A percentile compares a stretch with the other conserved stretches of the same genome.
Conservation (phyloP, 768 basidiomycete genomes). For the Cystofilobasidium bisporidii region DNA sequence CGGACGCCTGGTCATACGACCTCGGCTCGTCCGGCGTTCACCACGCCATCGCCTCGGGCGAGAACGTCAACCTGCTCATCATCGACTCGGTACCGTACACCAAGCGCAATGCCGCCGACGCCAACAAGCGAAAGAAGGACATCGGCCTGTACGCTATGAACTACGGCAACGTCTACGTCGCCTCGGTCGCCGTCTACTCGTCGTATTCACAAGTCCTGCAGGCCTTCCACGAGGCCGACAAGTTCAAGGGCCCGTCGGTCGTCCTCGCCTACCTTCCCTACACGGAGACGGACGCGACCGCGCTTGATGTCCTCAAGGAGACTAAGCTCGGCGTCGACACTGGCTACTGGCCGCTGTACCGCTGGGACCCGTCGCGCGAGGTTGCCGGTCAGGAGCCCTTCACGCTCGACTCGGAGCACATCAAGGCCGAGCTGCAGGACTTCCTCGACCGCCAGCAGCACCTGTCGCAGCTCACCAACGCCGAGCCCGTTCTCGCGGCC, state of each 20-base stretch:
- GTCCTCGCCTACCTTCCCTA: slow-evolving; percentile 92
- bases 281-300: slow-evolving; percentile 58
- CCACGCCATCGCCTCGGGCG: slow-evolving; percentile 79
- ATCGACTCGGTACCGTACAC: slow-evolving; percentile 89
- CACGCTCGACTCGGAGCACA: slow-evolving; percentile 78
- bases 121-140: slow-evolving; percentile 76
- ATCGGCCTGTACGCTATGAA: slow-evolving; percentile 98
- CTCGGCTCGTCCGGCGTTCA: slow-evolving; percentile 91
- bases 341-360: slow-evolving; percentile 96
- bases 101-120: slow-evolving; percentile 57
- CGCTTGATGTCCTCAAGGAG: slow-evolving; percentile 88
- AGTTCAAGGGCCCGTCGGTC: slow-evolving; percentile 77
- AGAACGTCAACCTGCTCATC: slow-evolving; percentile 90
- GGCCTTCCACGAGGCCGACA: slow-evolving; percentile 80
- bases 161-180: slow-evolving; percentile 92
- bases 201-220: slow-evolving; percentile 92
- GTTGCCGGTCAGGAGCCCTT: slow-evolving; percentile 68
- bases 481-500: slow-evolving; percentile 63
- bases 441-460: slow-evolving; percentile 97
- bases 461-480: slow-evolving; percentile 70
- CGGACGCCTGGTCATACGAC: slow-evolving; percentile 96
- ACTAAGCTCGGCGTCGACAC: slow-evolving; percentile 93
- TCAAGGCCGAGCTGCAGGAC: slow-evolving; percentile 84
- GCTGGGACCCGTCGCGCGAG: slow-evolving; percentile 90
- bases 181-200: slow-evolving; percentile 88